phyloP scores from a whole-genome alignment of 768 basidiomycete genomes.

The Mycena floridula region DNA sequence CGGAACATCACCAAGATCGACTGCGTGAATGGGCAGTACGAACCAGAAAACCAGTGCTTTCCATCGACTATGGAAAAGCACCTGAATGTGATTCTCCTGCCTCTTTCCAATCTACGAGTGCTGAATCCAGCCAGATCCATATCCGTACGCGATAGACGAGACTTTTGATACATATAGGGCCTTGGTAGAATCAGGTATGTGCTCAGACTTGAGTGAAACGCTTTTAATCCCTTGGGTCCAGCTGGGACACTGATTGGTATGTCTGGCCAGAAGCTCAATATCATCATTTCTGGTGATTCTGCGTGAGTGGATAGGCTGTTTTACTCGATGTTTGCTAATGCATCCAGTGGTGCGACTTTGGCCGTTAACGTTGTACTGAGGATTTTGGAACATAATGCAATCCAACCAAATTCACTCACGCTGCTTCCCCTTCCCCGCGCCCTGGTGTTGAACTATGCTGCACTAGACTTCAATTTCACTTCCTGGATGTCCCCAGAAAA shows the following conservation, averaged over 20 bases:
- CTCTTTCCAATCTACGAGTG: not conserved
- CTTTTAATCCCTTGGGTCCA: constrained; percentile 12
- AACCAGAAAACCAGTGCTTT: constrained; percentile 73
- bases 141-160: constrained; percentile 94
- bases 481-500: constrained; percentile 92
- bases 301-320: constrained; percentile 61
- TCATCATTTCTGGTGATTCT: constrained; percentile 90
- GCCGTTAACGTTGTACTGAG: constrained; percentile 81
- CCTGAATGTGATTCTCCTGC: constrained; percentile 66
- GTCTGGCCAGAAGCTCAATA: constrained; percentile 71
- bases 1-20: constrained; percentile 94
- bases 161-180: constrained; percentile 86
- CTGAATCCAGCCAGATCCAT: constrained; percentile 67
- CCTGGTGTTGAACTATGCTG: constrained; percentile 85
- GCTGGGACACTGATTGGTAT: constrained; percentile 81
- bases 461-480: constrained; percentile 95
- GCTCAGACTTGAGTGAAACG: not conserved
- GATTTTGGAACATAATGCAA: constrained; percentile 62
- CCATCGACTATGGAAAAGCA: constrained; percentile 94
- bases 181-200: constrained; percentile 63
- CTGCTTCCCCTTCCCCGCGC: constrained; percentile 70
- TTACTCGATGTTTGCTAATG: constrained; percentile 1
- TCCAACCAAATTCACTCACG: constrained; percentile 23
- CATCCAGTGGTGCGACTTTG: constrained; percentile 76
- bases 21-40: constrained; percentile 78